Base-by-base conservation (phyloP, 768 basidiomycete genomes). In the Termitomyces sp. region DNA sequence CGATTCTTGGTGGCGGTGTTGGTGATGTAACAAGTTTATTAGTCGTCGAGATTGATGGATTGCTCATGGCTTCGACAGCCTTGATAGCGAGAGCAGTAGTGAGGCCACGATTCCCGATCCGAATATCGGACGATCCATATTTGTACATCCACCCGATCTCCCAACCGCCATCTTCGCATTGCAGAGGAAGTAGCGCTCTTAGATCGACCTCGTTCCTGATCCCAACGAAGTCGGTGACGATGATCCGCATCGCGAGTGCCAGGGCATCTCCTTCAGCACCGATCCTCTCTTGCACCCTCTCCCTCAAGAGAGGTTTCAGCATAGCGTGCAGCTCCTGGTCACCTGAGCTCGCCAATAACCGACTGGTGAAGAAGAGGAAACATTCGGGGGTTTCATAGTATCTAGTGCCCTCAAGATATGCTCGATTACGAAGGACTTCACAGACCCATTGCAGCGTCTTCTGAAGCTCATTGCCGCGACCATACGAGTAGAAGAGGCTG, bases 111-210 rank as follows among this genome's bases (percentile, higher is more conserved):
- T 84, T 84, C 12, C 80, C 78, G 28, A 84, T 79, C 49, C 67
- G 72, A 48, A 81, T 65, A 0, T 74, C 77, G 0, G 78, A 73
- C 0, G 73, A 71, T 4, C 79, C 80, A 55, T 79, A 82, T 65
- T 76, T 79, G 70, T 81, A 85, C 19, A 84, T 70, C 80, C 80
- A 83, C 1, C 83, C 76, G 9, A 70, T 70, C 23, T 73, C 75
- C 79, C 80, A 85, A 3, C 79, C 77, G 17, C 83, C 83, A 60
- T 84, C 82, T 56, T 78, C 77, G 54, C 69, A 70, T 60, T 84
- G 83, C 56, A 81, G 63, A 5, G 72, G 64, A 3, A 79, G 71
- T 8, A 85, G 73, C 19, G 67, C 63, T 8, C 72, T 67, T 8
- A 81, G 59, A 63, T 84, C 83, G 2, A 74, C 66, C 16, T 76